A percentile compares a stretch with the other conserved stretches of the same genome.
phyloP scores from a whole-genome alignment of 2,329 filamentous ascomycete species.

The Tolypocladium pustulatum region DNA sequence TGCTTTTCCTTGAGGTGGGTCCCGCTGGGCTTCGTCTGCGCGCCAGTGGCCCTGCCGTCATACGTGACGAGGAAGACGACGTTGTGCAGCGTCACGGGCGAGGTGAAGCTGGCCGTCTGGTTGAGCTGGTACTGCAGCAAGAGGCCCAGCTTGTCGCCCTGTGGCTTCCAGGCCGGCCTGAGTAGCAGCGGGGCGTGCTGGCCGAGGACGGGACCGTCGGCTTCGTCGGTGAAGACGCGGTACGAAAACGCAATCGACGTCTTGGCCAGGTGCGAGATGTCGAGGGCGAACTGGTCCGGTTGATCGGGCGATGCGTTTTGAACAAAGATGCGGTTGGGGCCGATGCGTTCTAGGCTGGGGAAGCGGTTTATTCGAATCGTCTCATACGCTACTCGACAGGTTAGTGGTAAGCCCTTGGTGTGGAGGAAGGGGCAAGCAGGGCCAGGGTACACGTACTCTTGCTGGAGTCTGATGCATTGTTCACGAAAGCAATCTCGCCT shows the following conservation, averaged over 20 bases:
- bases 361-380: slow-evolving; percentile 83
- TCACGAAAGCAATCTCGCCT: slow-evolving; percentile 82
- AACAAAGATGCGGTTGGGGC: slow-evolving; percentile 86
- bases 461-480: slow-evolving; percentile 48
- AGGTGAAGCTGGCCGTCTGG: slow-evolving; percentile 43
- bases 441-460: slow-evolving; percentile 32
- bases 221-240: slow-evolving; percentile 63
- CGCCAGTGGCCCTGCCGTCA: slow-evolving; percentile 55
- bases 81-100: slow-evolving; percentile 49
- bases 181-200: slow-evolving; percentile 63
- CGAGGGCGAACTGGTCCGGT: slow-evolving; percentile 70
- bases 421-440: neutral
- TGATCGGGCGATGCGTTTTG: slow-evolving; percentile 53
- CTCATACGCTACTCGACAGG: slow-evolving; percentile 36
- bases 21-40: slow-evolving; percentile 70
- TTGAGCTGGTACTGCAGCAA: slow-evolving; percentile 80
- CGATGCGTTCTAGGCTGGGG: slow-evolving; percentile 77
- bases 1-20: slow-evolving; percentile 69
- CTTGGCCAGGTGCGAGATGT: slow-evolving; percentile 60
- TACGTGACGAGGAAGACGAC: slow-evolving; percentile 64
- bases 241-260: slow-evolving; percentile 86
- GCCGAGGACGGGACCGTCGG: slow-evolving; percentile 30
- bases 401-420: neutral
- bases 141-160: slow-evolving; percentile 76
- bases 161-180: slow-evolving; percentile 70